phyloP scores from a whole-genome alignment of 306 rosid species.

The Trifolium dubium region DNA sequence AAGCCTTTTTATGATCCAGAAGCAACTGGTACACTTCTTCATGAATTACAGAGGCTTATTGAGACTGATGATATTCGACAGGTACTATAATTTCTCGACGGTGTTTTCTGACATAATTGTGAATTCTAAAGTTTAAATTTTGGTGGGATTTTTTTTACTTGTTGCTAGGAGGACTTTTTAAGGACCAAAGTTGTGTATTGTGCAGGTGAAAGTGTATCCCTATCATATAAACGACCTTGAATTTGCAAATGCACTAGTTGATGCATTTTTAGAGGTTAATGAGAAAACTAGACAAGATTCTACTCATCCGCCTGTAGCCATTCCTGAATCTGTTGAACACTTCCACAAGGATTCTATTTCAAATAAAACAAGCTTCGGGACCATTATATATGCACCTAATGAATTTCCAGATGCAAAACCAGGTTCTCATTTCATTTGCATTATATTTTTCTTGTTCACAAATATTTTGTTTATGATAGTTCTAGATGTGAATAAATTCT shows the following conservation, averaged over 20 bases:
- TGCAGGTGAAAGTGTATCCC: slow-evolving; percentile 76
- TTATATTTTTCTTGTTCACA: slow-evolving; percentile 19
- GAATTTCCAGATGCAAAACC: slow-evolving; percentile 87
- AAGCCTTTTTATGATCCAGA: slow-evolving; percentile 79
- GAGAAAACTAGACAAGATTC: slow-evolving; percentile 45
- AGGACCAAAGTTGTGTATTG: slow-evolving; percentile 33
- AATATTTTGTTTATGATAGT: slow-evolving; percentile 25
- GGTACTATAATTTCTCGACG: slow-evolving; percentile 52
- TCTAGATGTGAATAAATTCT: slow-evolving; percentile 18
- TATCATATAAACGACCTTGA: slow-evolving; percentile 84
- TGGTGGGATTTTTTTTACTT: slow-evolving; percentile 23
- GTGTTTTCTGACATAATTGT: neutral
- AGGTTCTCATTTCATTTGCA: slow-evolving; percentile 58
- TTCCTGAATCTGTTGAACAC: slow-evolving; percentile 47
- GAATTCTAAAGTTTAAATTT: slow-evolving; percentile 21
- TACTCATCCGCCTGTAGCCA: slow-evolving; percentile 42
- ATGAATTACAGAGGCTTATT: slow-evolving; percentile 69
- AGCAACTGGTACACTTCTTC: slow-evolving; percentile 66
- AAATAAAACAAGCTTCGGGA: slow-evolving; percentile 43
- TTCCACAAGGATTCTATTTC: slow-evolving; percentile 45
- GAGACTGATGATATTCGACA: slow-evolving; percentile 59
- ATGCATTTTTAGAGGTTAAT: slow-evolving; percentile 77
- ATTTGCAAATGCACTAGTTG: slow-evolving; percentile 78
- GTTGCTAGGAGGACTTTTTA: slow-evolving; percentile 13
- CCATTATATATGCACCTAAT: slow-evolving; percentile 55